phyloP scores from a whole-genome alignment of 352 stramenopile species.

The Halophytophthora polymorphica region DNA sequence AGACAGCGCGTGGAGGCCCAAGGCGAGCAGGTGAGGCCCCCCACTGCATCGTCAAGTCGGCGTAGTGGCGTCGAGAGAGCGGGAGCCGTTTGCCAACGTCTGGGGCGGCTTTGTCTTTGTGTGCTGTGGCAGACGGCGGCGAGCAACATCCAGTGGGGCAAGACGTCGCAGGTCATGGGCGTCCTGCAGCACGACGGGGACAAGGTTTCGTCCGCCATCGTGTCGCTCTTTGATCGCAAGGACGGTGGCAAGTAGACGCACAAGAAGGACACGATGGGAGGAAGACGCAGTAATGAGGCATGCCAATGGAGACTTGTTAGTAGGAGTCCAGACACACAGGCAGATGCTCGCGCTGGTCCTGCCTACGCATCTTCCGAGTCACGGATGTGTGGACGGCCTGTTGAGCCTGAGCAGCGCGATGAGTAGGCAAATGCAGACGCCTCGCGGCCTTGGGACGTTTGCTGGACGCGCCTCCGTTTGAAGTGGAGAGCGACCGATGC shows the following conservation, averaged over 20 bases:
- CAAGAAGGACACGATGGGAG: slow-evolving; percentile 2
- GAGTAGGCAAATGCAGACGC: too few species aligned
- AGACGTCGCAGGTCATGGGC: slow-evolving; percentile 58
- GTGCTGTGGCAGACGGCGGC: slow-evolving; percentile 7
- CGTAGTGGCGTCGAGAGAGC: slow-evolving; percentile 3
- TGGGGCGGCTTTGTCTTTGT: not conserved
- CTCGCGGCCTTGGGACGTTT: too few species aligned
- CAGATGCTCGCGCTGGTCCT: too few species aligned
- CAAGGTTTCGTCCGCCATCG: slow-evolving; percentile 58
- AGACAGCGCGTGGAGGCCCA: slow-evolving; percentile 17
- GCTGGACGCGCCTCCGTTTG: too few species aligned
- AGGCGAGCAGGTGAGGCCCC: slow-evolving; percentile 20
- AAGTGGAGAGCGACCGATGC: too few species aligned
- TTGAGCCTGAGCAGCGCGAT: too few species aligned
- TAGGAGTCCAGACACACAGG: too few species aligned
- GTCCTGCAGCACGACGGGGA: slow-evolving; percentile 37
- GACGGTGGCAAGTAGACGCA: slow-evolving; percentile 4
- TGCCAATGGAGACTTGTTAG: slow-evolving; percentile 14
- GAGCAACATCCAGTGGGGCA: slow-evolving; percentile 64
- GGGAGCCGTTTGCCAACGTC: slow-evolving; percentile 3
- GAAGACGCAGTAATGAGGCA: not conserved
- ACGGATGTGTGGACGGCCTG: too few species aligned
- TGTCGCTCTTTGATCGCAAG: slow-evolving; percentile 46
- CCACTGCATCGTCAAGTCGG: slow-evolving; percentile 5
- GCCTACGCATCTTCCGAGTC: too few species aligned